These are phyloP conservation scores for Phaseolus lunatus DNA, from an alignment of 306 rosid species.

Conservation along the genomic window DNA sequence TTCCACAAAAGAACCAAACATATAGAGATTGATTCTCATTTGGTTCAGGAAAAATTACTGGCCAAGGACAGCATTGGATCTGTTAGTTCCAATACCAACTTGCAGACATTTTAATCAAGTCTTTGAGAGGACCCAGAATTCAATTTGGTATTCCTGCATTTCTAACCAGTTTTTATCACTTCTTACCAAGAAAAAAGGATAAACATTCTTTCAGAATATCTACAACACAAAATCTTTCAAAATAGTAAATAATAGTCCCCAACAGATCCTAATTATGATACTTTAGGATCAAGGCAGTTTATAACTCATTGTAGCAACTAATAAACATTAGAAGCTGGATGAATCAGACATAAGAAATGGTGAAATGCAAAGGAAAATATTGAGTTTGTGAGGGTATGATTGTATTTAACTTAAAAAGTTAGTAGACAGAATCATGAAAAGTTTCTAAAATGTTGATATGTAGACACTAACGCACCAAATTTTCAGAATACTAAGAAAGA, in stretches of 20 bases:
- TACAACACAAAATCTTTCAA: neutral
- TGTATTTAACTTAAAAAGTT: neutral
- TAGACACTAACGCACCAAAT: neutral
- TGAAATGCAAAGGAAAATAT: neutral
- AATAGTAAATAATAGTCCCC: neutral
- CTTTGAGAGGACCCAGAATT: too few species aligned
- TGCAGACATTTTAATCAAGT: too few species aligned
- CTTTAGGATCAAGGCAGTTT: neutral
- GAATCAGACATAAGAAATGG: neutral
- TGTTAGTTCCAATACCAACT: too few species aligned
- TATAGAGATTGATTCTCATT: too few species aligned
- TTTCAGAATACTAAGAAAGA: neutral
- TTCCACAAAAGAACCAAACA: too few species aligned
- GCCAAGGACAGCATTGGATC: too few species aligned
- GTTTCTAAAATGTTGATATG: neutral
- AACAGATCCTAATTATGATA: neutral
- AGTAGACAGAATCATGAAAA: constrained; percentile 11
- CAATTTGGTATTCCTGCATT: neutral
- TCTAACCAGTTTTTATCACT: neutral
- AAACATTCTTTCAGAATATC: neutral
- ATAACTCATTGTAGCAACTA: neutral
- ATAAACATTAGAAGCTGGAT: constrained; percentile 13
- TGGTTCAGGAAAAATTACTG: too few species aligned
- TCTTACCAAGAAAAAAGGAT: neutral
- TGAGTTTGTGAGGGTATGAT: neutral